Conservation (phyloP, 2,329 filamentous ascomycete species). For the Trichoderma guizhouense region DNA sequence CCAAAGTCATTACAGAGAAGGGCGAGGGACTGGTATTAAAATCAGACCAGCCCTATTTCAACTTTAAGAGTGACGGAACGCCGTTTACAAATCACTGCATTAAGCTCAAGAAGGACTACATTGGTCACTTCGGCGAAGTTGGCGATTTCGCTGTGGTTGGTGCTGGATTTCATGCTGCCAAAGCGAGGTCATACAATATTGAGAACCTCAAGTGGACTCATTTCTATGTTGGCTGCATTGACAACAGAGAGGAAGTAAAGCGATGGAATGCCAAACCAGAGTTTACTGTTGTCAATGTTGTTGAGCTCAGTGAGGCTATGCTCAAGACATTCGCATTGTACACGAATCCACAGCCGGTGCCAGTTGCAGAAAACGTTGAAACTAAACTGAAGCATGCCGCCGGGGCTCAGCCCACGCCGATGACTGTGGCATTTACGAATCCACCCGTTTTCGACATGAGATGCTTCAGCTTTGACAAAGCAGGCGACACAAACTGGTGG, state of each 20-base stretch:
- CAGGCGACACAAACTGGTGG: constrained; percentile 65
- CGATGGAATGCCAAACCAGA: constrained; percentile 50
- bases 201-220: constrained; percentile 68
- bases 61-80: constrained; percentile 39
- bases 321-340: constrained; percentile 49
- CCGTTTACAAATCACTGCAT: constrained; percentile 56
- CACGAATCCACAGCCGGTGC: constrained; percentile 44
- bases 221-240: constrained; percentile 74
- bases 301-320: constrained; percentile 53
- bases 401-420: constrained; percentile 41
- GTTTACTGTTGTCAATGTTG: constrained; percentile 65
- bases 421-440: constrained; percentile 58
- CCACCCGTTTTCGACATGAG: constrained; percentile 78
- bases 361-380: constrained; percentile 35
- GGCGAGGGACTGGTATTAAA: constrained; percentile 83
- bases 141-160: constrained; percentile 81
- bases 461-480: constrained; percentile 75
- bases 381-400: constrained; percentile 48
- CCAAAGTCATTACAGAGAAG: constrained; percentile 59
- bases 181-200: constrained; percentile 54
- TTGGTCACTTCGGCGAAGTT: constrained; percentile 73
- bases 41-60: constrained; percentile 74
- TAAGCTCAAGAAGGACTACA: constrained; percentile 85
- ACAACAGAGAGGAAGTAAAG: constrained; percentile 60
- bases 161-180: constrained; percentile 64